Evolutionary conservation across 192 early-diverging fungal species (phyloP), one percentile per base, ranked within the genome.

Genomic region (Coemansia sp.): DNA sequence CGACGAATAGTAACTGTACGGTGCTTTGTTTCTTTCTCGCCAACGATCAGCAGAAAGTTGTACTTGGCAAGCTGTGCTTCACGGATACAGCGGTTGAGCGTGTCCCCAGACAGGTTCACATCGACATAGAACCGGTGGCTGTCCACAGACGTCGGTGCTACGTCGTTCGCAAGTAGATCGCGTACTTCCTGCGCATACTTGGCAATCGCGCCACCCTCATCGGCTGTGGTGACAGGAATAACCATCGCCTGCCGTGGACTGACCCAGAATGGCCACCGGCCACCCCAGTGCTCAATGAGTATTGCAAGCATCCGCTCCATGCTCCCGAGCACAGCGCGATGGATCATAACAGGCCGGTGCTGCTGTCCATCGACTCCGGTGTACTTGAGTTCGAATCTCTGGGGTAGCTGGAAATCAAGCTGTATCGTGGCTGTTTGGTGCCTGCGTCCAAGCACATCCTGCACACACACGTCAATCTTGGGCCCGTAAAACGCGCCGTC

Each of bases 401-500:
- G 84, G 12, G 96, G 96, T 19, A 98, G 85, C 72, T 98, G 94
- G 75, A 97, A 98, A 76, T 98, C 96, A 20, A 98, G 84, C 76
- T 98, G 96, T 58, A 97, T 88, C 2, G 96, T 98, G 5, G 94
- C 96, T 7, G 94, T 96, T 69, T 98, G 96, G 71, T 97, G 96
- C 53, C 81, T 81, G 40, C 94, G 82, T 12, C 91, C 91, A 6
- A 92, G 69, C 2, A 90, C 90, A 71, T 98, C 96, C 61, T 79
- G 79, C 1, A 98, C 89, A 60, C 88, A 86, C 20, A 96, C 88
- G 69, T 98, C 96, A 64, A 98, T 96, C 71, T 98, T 98, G 62
- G 96, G 96, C 2, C 96, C 96, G 74, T 98, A 98, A 70, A 98
- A 98, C 2, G 94, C 96, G 6, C 95, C 96, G 74, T 98, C 96